Evolutionary conservation across 305 asterid genomes (phyloP).

Genomic region (Fraxinus dipetala): DNA sequence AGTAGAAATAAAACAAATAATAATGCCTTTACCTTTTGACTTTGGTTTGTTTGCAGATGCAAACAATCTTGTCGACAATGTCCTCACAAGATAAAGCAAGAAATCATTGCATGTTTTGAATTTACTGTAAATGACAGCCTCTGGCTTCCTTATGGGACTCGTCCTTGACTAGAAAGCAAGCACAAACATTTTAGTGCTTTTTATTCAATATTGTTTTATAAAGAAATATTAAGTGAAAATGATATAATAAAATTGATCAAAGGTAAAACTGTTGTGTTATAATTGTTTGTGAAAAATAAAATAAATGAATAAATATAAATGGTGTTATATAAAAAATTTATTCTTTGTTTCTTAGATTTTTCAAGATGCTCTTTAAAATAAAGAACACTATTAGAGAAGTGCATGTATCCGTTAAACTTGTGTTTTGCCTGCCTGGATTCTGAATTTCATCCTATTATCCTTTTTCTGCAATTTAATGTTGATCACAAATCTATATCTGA

Average conservation of each 20-base stretch:
- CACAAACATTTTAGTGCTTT: neutral
- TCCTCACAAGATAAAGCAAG: neutral
- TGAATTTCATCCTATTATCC: neutral
- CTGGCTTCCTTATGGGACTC: neutral
- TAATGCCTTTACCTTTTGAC: neutral
- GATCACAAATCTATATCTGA: neutral
- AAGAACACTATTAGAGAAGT: neutral
- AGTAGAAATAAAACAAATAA: neutral
- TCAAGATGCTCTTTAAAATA: no score
- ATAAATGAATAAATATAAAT: no score
- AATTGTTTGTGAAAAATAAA: no score
- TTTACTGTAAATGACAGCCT: neutral
- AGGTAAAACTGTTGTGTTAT: neutral
- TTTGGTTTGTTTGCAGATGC: neutral
- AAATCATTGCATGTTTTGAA: neutral
- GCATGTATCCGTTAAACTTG: neutral
- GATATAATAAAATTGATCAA: no score
- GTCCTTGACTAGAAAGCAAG: neutral
- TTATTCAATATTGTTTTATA: neutral
- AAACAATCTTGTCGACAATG: neutral
- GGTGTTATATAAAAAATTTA: no score
- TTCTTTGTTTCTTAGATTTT: neutral
- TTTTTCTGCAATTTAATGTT: neutral
- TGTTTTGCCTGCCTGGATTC: neutral
- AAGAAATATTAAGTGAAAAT: neutral